Base-by-base conservation (phyloP, 2,329 filamentous ascomycete genomes). In the Colletotrichum sp. region DNA sequence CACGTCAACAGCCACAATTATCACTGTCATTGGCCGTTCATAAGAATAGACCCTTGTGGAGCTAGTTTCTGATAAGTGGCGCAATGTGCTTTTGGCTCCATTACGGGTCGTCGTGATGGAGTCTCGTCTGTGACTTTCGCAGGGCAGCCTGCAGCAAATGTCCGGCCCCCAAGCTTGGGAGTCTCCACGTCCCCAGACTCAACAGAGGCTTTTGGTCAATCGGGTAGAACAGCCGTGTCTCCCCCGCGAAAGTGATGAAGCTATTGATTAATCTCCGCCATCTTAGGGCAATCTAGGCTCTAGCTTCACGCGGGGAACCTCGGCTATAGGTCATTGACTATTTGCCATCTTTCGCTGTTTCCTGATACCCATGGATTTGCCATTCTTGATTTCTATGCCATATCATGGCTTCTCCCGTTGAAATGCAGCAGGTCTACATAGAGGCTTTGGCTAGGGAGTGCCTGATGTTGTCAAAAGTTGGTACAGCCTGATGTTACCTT, bases 341-440 rank as follows among this genome's bases (percentile, higher is more conserved):
- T 52, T 52, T 3, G n/a, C n/a, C n/a, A 21, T 21, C 0, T 13
- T 5, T 52, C 12, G n/a, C 12, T 52, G 44, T 52, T 52, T 13
- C 44, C 8, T 52, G n/a, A 52, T 21, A 24, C n/a, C n/a, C 10
- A 0, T 21, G 13, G 10, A 52, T 0, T 6, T 52, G 10, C n/a
- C 0, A 21, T 2, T 8, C 44, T 52, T 21, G n/a, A 52, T 1
- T 13, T 52, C 1, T 13, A 0, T 21, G n/a, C 44, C n/a, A 13
- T 52, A 24, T 52, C n/a, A 1, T 52, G 10, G n/a, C 44, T 24
- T 5, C n/a, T 21, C 1, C 5, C 2, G 10, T 24, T 5, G 44
- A 0, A 52, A 52, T 1, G 1, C 6, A 24, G n/a, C 1, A 52
- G 44, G 44, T 0, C 6, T 21, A 13, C 10, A 13, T 21, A 13